Percentiles rank a stretch among this genome's conserved stretches.
Conservation (phyloP, 345 rosid species). For the Rhodomyrtus tomentosa region DNA sequence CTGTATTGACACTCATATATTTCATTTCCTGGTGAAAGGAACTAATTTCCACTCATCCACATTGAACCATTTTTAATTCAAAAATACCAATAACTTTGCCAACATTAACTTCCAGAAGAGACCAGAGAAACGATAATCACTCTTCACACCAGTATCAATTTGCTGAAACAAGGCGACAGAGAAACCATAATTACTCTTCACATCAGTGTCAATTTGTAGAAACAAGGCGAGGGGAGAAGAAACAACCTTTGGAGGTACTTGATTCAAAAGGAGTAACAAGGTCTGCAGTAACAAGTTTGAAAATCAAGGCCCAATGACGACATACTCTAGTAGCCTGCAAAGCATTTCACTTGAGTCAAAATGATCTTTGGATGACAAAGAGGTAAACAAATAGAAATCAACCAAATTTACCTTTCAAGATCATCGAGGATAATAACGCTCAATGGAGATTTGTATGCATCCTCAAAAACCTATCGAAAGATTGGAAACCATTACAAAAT, state of each 20-base stretch:
- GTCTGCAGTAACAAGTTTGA: slow-evolving; percentile 23
- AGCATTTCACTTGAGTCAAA: not conserved
- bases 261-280: too few species aligned
- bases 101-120: not conserved
- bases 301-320: slow-evolving; percentile 89
- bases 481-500: not conserved
- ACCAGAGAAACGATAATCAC: too few species aligned
- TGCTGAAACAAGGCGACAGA: not conserved
- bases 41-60: not conserved
- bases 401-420: not conserved
- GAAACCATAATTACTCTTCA: not conserved
- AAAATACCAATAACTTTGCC: not conserved
- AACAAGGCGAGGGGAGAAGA: not conserved
- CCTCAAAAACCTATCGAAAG: slow-evolving; percentile 2
- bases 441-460: too few species aligned
- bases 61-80: not conserved
- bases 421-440: too few species aligned
- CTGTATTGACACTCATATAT: not conserved
- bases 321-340: slow-evolving; percentile 80
- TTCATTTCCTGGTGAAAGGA: not conserved
- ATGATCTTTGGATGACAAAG: not conserved
- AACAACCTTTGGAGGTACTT: too few species aligned
- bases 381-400: not conserved
- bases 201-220: not conserved
- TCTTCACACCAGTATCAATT: not conserved